Evolutionary conservation across 768 basidiomycete genomes (phyloP), one percentile per base, ranked within the genome.

Genomic region (Omphalotus guepiniiformis): DNA sequence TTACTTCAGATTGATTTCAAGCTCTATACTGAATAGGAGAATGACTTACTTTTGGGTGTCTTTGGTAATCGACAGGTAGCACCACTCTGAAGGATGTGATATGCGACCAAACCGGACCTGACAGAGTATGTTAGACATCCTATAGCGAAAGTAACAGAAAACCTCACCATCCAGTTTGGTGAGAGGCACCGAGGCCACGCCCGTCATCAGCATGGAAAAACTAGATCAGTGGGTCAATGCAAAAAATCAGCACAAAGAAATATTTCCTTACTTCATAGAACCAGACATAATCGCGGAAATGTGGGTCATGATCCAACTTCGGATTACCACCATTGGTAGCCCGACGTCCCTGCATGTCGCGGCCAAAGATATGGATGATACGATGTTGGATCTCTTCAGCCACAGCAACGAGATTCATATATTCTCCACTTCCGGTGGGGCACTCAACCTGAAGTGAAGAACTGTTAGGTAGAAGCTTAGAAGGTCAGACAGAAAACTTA

Each of bases 351-450:
- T 90, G 78, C 52, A 79, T 64, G 61, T 99, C 95, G 22, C 93
- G 82, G n/a, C 90, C 85, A 59, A 99, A 99, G 57, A 99, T 93
- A 64, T 98, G 93, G 47, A 98, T 99, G 52, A 98, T 83, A n/a
- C 96, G 85, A 61, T 98, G 95, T 65, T 98, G 96, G 47, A 99
- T 93, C 65, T 99, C 96, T 59, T 97, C 95, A 4, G 96, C 93
- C 16, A 95, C 93, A 49, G 81, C 78, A 8, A 86, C 90, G 6
- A 99, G 81, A 61, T 93, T 90, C 93, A 97, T 97, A 66, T 85
- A 92, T 55, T 96, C 94, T n/a, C 96, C 96, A 53, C 86, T 89
- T 22, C 93, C 93, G 0, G 92, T 93, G 4, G 96, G 96, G 59
- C 96, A 99, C 65, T 99, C 96, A 23, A 95, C 85, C 73, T 80